These are phyloP conservation scores for Quercus alba DNA, from an alignment of 306 rosid species.

Conservation along the genomic window DNA sequence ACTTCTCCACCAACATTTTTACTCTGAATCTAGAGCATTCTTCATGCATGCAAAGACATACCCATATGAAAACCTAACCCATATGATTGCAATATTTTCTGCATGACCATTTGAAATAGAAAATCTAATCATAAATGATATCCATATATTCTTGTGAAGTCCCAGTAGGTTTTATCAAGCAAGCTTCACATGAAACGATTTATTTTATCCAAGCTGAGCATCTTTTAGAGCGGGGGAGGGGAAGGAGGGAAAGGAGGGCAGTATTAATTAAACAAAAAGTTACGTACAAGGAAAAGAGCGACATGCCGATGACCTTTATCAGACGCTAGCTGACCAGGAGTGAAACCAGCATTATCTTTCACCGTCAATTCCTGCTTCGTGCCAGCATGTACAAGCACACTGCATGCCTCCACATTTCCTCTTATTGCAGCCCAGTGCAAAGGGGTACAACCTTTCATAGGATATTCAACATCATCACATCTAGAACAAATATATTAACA, in stretches of 20 bases:
- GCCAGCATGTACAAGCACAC: slow-evolving; percentile 91
- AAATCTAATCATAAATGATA: not conserved
- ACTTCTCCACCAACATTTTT: not conserved
- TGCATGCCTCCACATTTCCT: slow-evolving; percentile 77
- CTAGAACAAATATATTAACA: slow-evolving; percentile 17
- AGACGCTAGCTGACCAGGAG: slow-evolving; percentile 84
- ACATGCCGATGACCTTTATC: slow-evolving; percentile 96
- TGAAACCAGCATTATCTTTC: slow-evolving; percentile 82
- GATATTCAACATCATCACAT: slow-evolving; percentile 19
- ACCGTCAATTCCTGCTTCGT: slow-evolving; percentile 70
- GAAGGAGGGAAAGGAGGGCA: not conserved
- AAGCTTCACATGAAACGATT: not conserved
- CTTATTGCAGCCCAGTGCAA: slow-evolving; percentile 92
- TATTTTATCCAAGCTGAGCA: not conserved
- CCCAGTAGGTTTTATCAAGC: not conserved
- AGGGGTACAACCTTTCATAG: slow-evolving; percentile 78
- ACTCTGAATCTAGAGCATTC: not conserved
- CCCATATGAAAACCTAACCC: not conserved
- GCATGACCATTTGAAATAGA: not conserved
- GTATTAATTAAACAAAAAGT: slow-evolving; percentile 35
- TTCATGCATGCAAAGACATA: not conserved
- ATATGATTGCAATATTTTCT: not conserved
- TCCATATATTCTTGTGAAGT: not conserved
- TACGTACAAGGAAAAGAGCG: slow-evolving; percentile 91
- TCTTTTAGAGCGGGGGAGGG: not conserved